Percentiles rank a stretch among this genome's conserved stretches.
phyloP scores from a whole-genome alignment of 73 alveolate genomes.

The Durusdinium trenchii region DNA sequence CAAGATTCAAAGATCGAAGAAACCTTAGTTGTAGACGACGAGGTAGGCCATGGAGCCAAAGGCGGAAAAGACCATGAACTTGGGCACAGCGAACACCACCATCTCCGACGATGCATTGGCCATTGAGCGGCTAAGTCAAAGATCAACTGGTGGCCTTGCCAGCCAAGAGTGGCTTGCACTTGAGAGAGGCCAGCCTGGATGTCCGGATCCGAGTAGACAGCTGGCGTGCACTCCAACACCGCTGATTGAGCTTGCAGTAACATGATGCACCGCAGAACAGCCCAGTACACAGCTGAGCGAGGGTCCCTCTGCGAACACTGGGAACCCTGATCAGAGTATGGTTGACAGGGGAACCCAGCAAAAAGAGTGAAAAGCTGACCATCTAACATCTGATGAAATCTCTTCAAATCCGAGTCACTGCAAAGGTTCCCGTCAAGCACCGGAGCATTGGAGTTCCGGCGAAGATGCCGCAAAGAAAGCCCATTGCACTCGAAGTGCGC shows the following conservation, averaged over 20 bases:
- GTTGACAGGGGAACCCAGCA: background rate
- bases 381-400: background rate
- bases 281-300: background rate
- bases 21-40: background rate
- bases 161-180: background rate
- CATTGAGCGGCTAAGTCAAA: background rate
- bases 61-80: background rate
- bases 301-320: background rate
- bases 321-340: background rate
- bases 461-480: background rate
- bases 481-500: background rate
- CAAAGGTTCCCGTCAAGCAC: background rate
- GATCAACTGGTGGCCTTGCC: background rate
- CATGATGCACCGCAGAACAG: background rate
- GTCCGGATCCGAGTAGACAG: background rate
- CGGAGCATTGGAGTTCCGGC: background rate
- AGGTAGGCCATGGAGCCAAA: background rate
- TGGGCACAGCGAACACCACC: background rate
- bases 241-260: background rate
- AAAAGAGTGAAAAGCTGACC: background rate
- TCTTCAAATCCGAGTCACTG: background rate
- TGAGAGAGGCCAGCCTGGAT: background rate
- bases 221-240: background rate
- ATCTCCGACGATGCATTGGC: background rate
- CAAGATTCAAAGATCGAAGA: background rate